phyloP scores from a whole-genome alignment of 2,329 filamentous ascomycete species.

The Tolypocladium guangdongense region DNA sequence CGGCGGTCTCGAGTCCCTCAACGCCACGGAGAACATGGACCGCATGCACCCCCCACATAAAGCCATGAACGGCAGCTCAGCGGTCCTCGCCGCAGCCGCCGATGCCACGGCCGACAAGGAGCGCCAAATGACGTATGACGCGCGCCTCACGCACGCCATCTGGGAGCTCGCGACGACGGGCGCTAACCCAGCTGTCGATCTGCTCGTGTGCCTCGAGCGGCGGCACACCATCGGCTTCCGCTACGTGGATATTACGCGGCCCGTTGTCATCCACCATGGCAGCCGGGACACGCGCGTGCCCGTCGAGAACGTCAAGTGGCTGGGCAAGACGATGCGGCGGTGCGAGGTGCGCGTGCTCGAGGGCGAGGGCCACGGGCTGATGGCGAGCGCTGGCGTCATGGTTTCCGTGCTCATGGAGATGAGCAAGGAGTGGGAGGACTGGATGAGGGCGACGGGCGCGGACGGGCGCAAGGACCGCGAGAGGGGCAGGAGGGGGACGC shows the following conservation, averaged over 20 bases:
- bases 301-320: slow-evolving; percentile 89
- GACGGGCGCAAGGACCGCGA: slow-evolving; percentile 24
- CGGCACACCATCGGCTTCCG: slow-evolving; percentile 88
- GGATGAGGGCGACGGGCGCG: slow-evolving; percentile 51
- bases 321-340: slow-evolving; percentile 84
- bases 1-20: slow-evolving; percentile 10
- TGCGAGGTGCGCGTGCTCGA: slow-evolving; percentile 88
- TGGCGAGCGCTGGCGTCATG: slow-evolving; percentile 93
- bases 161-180: slow-evolving; percentile 88
- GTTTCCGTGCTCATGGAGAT: slow-evolving; percentile 90
- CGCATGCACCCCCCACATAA: slow-evolving; percentile 24
- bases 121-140: slow-evolving; percentile 67
- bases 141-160: slow-evolving; percentile 78
- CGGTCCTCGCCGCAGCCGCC: slow-evolving; percentile 41
- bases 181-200: slow-evolving; percentile 86
- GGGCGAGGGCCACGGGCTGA: slow-evolving; percentile 86
- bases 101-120: slow-evolving; percentile 58
- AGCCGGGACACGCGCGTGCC: slow-evolving; percentile 84
- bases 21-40: slow-evolving; percentile 38
- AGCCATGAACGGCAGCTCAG: slow-evolving; percentile 14
- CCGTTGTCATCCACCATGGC: slow-evolving; percentile 90
- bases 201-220: slow-evolving; percentile 85
- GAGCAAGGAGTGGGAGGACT: slow-evolving; percentile 85
- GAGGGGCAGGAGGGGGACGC: slow-evolving; percentile 16
- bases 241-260: slow-evolving; percentile 88